These are phyloP conservation scores for Fraxinus albicans DNA, from an alignment of 305 asterid species.

Conservation along the genomic window DNA sequence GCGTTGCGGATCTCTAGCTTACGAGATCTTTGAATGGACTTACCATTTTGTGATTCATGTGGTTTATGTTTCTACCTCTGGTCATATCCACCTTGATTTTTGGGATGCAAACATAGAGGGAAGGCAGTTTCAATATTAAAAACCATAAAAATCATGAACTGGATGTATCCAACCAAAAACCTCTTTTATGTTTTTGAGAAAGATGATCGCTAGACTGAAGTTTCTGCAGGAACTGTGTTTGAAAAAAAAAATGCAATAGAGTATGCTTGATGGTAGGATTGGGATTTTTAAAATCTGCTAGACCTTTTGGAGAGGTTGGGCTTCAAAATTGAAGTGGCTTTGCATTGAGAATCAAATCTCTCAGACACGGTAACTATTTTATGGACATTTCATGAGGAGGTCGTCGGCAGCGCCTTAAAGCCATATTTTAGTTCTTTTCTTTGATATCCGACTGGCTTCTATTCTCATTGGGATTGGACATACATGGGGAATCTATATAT, in stretches of 20 bases:
- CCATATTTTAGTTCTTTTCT: not conserved
- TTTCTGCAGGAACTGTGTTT: not conserved
- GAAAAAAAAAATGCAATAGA: not conserved
- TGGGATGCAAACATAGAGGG: not conserved
- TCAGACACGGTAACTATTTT: not conserved
- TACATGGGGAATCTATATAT: no score
- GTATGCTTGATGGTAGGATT: not conserved
- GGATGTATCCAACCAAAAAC: not conserved
- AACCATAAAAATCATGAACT: not conserved
- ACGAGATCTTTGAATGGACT: not conserved
- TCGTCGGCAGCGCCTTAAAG: not conserved
- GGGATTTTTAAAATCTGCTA: not conserved
- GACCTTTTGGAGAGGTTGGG: not conserved
- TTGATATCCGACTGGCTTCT: not conserved
- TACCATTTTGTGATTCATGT: not conserved
- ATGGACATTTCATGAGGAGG: not conserved
- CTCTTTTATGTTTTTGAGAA: not conserved
- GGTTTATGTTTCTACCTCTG: not conserved
- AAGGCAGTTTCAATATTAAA: not conserved
- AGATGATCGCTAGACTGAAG: not conserved
- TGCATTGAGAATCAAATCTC: not conserved
- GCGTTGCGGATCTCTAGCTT: not conserved
- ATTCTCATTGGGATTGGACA: not conserved
- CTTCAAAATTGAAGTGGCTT: not conserved
- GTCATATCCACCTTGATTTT: not conserved